Evolutionary conservation across 2,329 filamentous ascomycete species (phyloP), one percentile per base, ranked within the genome.

Genomic region (Aspergillus ochraceus): DNA sequence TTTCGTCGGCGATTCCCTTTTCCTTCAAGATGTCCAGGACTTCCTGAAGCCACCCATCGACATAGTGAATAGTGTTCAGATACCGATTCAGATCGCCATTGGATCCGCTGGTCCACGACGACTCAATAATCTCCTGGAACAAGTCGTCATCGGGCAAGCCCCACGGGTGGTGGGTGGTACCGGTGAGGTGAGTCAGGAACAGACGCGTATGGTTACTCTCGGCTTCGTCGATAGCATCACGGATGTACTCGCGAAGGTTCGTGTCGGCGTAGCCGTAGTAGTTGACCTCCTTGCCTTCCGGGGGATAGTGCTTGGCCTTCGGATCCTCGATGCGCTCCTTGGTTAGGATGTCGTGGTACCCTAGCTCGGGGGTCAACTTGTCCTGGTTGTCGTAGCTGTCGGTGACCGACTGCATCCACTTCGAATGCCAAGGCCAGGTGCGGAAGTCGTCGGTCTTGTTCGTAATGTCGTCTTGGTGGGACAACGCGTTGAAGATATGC

Each of bases 81-180:
- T 73, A 73, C 2, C 64, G 64, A 46, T 73, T 72, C 39, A 73
- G 50, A 29, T 71, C 61, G 12, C 65, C 56, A 46, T 70, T 67
- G 32, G 59, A 45, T 20, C 52, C 68, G n/a, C 39, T 42, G 53
- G 52, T 64, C 52, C 59, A 64, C 2, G 60, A 59, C 1, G 65
- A 60, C 3, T 59, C 64, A 47, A 69, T 57, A 36, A 72, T 64
- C 2, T 70, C 60, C 26, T 70, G 60, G 24, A 60, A 72, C 26
- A 60, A 57, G 51, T 72, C 59, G 26, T 69, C 61, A 26, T 69
- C 61, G 3, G 71, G 71, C 59, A 73, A 58, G 1, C 66, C 69
- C 71, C 70, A 74, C 0, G 71, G 71, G 47, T 73, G 72, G 52
- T 75, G 73, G 3, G 70, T 75, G 19, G 71, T 72, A 19, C 72